Conservation (phyloP, 306 rosid species). For the Cercis canadensis region DNA sequence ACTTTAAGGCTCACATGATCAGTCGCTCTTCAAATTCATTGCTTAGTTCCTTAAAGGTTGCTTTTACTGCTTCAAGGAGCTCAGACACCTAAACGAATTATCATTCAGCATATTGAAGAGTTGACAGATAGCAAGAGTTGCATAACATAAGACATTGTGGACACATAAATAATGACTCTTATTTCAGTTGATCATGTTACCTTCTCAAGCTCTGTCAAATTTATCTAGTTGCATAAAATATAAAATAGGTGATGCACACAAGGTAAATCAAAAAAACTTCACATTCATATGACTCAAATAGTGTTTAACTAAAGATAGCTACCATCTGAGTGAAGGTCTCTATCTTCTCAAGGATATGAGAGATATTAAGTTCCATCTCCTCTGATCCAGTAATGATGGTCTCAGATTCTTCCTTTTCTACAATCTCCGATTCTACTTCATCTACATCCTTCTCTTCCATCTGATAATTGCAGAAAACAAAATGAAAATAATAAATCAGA, state of each 20-base stretch:
- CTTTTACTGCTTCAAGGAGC: slow-evolving; percentile 57
- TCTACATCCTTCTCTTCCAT: slow-evolving; percentile 47
- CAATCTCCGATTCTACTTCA: slow-evolving; percentile 49
- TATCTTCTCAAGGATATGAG: slow-evolving; percentile 67
- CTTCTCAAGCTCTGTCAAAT: not conserved
- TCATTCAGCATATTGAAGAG: not conserved
- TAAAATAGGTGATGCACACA: not conserved
- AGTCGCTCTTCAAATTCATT: slow-evolving; percentile 57
- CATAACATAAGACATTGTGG: not conserved
- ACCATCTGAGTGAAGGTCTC: slow-evolving; percentile 84
- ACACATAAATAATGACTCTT: not conserved
- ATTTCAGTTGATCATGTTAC: not conserved
- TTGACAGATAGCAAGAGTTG: not conserved
- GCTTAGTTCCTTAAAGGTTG: slow-evolving; percentile 46
- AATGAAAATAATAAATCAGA: not conserved
- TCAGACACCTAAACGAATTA: slow-evolving; percentile 47
- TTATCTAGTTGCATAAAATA: not conserved
- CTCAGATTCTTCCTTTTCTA: slow-evolving; percentile 55
- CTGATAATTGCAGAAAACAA: slow-evolving; percentile 27
- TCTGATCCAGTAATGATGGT: slow-evolving; percentile 52
- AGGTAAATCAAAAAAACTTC: not conserved
- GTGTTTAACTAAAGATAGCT: slow-evolving; percentile 1
- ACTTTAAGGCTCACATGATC: slow-evolving; percentile 44
- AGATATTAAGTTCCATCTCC: slow-evolving; percentile 71
- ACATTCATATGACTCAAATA: not conserved